These are phyloP conservation scores for Arxiozyma heterogenica DNA, from an alignment of 1,139 yeast species.

Conservation along the genomic window DNA sequence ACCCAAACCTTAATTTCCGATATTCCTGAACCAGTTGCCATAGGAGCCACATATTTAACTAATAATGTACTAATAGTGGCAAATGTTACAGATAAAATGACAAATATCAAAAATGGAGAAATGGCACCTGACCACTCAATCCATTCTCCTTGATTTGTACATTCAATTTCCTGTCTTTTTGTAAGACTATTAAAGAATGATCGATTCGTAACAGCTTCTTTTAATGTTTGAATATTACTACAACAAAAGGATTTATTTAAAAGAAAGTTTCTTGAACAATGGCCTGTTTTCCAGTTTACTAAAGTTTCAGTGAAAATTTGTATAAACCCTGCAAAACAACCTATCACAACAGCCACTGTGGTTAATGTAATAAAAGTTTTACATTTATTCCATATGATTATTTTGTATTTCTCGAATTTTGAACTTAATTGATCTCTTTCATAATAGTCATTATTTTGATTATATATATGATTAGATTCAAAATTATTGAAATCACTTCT, in stretches of 20 bases:
- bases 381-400: conserved; percentile 42
- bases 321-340: conserved; percentile 70
- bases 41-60: conserved; percentile 68
- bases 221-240: conserved; percentile 37
- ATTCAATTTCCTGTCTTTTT: conserved; percentile 32
- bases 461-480: not conserved
- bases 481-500: not conserved
- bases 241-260: conserved; percentile 76
- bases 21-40: conserved; percentile 95
- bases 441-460: conserved; percentile 2
- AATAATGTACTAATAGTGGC: conserved; percentile 58
- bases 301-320: conserved; percentile 80
- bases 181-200: not conserved
- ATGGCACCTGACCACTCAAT: conserved; percentile 42
- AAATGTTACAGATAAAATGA: conserved; percentile 50
- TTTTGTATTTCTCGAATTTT: conserved; percentile 13
- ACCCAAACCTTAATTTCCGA: conserved; percentile 94
- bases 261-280: conserved; percentile 62
- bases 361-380: conserved; percentile 68
- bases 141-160: conserved; percentile 43
- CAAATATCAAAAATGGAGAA: conserved; percentile 50
- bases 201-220: not conserved
- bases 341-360: conserved; percentile 64
- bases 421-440: conserved; percentile 2
- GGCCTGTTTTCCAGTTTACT: conserved; percentile 70